Conservation (phyloP, 768 basidiomycete species). For the Xerocomellus intermedius region DNA sequence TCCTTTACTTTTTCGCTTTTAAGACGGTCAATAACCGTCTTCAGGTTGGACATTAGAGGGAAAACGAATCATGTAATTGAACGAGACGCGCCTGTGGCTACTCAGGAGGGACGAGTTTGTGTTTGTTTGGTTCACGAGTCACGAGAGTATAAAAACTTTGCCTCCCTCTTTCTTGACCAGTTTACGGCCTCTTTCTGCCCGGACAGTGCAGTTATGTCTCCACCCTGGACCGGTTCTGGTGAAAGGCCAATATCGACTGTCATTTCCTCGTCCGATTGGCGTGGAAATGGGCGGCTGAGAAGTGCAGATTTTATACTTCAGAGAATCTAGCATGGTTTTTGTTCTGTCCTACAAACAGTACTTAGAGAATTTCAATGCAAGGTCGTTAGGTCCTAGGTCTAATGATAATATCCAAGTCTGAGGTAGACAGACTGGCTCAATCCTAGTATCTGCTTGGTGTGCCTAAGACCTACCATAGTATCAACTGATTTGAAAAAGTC, state of each 20-base stretch:
- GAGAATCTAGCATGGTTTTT: slow-evolving; percentile 35
- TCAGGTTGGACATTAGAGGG: slow-evolving; percentile 41
- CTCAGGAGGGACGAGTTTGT: slow-evolving; percentile 22
- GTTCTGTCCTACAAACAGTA: slow-evolving; percentile 30
- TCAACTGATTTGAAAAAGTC: slow-evolving; percentile 16
- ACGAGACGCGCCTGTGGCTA: slow-evolving; percentile 18
- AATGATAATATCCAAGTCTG: no score
- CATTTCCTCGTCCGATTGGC: slow-evolving; percentile 53
- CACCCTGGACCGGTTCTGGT: slow-evolving; percentile 81
- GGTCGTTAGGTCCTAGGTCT: no score
- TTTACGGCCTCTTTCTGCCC: slow-evolving; percentile 71
- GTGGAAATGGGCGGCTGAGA: slow-evolving; percentile 49
- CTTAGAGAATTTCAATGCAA: no score
- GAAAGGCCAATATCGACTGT: slow-evolving; percentile 61
- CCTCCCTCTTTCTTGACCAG: not conserved
- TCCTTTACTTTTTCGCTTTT: slow-evolving; percentile 67
- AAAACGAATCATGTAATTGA: slow-evolving; percentile 1
- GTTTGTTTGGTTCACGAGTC: slow-evolving; percentile 24
- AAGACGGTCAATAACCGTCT: slow-evolving; percentile 49
- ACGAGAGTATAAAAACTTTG: slow-evolving; percentile 23
- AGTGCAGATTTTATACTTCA: slow-evolving; percentile 33
- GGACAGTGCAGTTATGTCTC: slow-evolving; percentile 56
- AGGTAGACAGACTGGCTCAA: no score
- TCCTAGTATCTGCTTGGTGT: no score
- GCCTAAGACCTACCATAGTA: no score